Evolutionary conservation across 768 basidiomycete genomes (phyloP).

Genomic region (Tephrocybe sp.): DNA sequence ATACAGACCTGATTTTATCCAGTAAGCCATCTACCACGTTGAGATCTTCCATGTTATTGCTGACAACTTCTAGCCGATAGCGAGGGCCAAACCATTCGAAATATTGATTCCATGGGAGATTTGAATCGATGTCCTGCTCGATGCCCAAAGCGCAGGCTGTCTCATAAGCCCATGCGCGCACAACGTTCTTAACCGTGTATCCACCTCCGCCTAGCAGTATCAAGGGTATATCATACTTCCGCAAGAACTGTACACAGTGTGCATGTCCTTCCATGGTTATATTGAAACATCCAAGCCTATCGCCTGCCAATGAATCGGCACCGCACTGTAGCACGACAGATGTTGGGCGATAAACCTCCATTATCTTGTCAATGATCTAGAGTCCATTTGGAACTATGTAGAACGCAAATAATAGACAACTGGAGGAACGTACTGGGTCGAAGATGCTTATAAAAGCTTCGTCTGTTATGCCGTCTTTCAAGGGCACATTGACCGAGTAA

Average conservation of each 20-base stretch:
- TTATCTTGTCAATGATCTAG: slow-evolving; percentile 78
- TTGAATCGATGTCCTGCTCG: slow-evolving; percentile 71
- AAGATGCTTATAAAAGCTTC: slow-evolving; percentile 87
- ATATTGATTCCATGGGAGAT: slow-evolving; percentile 84
- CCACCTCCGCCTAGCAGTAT: slow-evolving; percentile 95
- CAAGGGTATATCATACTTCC: slow-evolving; percentile 78
- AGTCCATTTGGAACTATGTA: background rate
- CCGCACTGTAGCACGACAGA: slow-evolving; percentile 94
- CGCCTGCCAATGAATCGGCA: slow-evolving; percentile 91
- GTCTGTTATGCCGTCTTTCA: slow-evolving; percentile 93
- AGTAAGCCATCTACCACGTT: slow-evolving; percentile 81
- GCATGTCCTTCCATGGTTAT: slow-evolving; percentile 95
- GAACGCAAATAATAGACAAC: background rate
- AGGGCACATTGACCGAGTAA: slow-evolving; percentile 89
- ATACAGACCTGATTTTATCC: slow-evolving; percentile 69
- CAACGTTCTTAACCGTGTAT: slow-evolving; percentile 96
- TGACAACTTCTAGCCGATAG: slow-evolving; percentile 86
- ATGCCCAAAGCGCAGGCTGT: slow-evolving; percentile 93
- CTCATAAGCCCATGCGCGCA: slow-evolving; percentile 93
- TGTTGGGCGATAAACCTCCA: slow-evolving; percentile 85
- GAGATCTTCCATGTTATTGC: slow-evolving; percentile 93
- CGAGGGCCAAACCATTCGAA: slow-evolving; percentile 98
- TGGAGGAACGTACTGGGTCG: slow-evolving; percentile 65
- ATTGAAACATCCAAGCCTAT: slow-evolving; percentile 96
- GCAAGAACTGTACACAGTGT: slow-evolving; percentile 83